These are phyloP conservation scores for Rutstroemia sp. DNA, from an alignment of 2,329 filamentous ascomycete species.

Conservation along the genomic window DNA sequence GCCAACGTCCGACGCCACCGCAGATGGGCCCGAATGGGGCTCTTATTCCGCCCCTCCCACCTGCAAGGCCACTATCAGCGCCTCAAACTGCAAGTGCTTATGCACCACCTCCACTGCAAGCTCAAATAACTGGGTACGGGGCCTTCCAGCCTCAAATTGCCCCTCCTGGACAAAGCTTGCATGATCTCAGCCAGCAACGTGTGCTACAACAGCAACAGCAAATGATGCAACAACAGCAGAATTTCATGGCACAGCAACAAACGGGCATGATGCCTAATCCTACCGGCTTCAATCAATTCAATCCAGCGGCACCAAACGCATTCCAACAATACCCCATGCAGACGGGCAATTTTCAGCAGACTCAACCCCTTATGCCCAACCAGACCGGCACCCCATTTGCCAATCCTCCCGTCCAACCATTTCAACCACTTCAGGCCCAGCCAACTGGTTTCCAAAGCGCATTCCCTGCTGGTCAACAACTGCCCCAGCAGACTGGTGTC, in stretches of 20 bases:
- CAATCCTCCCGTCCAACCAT: conserved; percentile 47
- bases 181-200: conserved; percentile 48
- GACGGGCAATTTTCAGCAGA: conserved; percentile 22
- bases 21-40: conserved; percentile 49
- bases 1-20: conserved; percentile 67
- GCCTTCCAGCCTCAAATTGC: conserved; percentile 54
- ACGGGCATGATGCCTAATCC: conserved; percentile 29
- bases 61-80: conserved; percentile 76
- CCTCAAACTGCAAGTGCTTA: conserved; percentile 75
- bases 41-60: conserved; percentile 67
- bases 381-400: conserved; percentile 44
- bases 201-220: conserved; percentile 60
- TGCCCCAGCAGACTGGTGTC: conserved; percentile 35
- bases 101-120: conserved; percentile 65
- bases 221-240: conserved; percentile 56
- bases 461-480: conserved; percentile 31
- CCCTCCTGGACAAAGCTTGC: conserved; percentile 67
- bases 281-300: conserved; percentile 36
- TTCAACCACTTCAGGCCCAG: conserved; percentile 46
- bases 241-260: conserved; percentile 30
- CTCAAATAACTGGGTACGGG: conserved; percentile 68
- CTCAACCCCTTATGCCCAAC: conserved; percentile 32
- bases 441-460: conserved; percentile 41
- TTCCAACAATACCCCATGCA: conserved; percentile 22
- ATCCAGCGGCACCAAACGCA: conserved; percentile 14